Conservation (phyloP, 2,329 filamentous ascomycete genomes). For the Botrytis hyacinthi region DNA sequence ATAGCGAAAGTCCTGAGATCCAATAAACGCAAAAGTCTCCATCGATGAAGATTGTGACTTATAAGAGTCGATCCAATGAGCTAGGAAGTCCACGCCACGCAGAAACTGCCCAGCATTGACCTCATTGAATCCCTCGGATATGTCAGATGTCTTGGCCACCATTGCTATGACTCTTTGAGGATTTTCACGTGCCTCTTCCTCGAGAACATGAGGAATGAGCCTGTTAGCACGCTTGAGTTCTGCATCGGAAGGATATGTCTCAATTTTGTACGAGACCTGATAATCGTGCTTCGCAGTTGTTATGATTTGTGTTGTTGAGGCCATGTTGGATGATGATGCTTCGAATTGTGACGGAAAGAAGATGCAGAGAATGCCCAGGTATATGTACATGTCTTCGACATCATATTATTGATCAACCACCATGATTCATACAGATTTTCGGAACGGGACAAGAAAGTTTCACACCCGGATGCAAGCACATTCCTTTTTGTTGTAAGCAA, state of each 20-base stretch:
- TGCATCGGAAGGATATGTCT: neutral
- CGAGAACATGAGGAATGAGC: slow-evolving; percentile 27
- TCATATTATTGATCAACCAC: neutral
- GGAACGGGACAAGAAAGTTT: neutral
- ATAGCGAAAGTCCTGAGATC: slow-evolving; percentile 33
- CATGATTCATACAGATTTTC: neutral
- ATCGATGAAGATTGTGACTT: neutral
- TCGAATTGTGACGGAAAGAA: neutral
- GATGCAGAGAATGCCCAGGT: neutral
- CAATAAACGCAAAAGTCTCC: slow-evolving; percentile 29
- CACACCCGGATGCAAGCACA: neutral
- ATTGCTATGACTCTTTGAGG: slow-evolving; percentile 23
- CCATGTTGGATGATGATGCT: neutral
- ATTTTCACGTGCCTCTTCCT: slow-evolving; percentile 22
- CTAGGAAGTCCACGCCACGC: slow-evolving; percentile 28
- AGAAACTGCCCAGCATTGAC: slow-evolving; percentile 27
- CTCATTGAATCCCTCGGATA: slow-evolving; percentile 18
- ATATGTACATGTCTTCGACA: neutral
- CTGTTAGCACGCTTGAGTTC: neutral
- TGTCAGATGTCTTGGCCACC: slow-evolving; percentile 22
- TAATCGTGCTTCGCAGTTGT: too few species aligned
- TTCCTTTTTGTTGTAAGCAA: neutral
- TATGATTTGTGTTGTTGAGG: neutral
- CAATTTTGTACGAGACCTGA: neutral
- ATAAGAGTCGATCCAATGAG: slow-evolving; percentile 27